Evolutionary conservation across 1,284 basidiomycete species (phyloP).

Genomic region (Rhodotorula sp.): DNA sequence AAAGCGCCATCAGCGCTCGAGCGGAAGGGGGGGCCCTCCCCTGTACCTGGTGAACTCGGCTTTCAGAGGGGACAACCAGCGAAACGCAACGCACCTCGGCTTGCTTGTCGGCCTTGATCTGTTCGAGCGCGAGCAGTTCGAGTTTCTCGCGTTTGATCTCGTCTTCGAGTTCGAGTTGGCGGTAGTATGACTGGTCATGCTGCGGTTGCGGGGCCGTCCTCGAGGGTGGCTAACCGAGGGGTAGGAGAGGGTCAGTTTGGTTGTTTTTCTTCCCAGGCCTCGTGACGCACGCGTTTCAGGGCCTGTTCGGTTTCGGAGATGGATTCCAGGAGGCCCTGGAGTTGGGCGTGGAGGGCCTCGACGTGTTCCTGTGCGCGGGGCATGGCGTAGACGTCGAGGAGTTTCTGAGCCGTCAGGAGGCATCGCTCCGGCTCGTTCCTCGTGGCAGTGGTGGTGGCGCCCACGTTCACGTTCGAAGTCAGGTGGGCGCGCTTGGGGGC

Average conservation of each 20-base stretch:
- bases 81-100: constrained; percentile 33
- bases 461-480: constrained; percentile 27
- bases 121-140: constrained; percentile 42
- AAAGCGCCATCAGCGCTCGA: too few relatives aligned
- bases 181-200: constrained; percentile 29
- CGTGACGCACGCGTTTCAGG: constrained; percentile 28
- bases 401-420: constrained; percentile 36
- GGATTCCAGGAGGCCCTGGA: constrained; percentile 38
- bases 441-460: neutral
- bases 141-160: constrained; percentile 43
- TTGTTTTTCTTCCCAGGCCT: too few relatives aligned
- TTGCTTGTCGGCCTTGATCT: constrained; percentile 38
- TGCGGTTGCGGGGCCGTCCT: constrained; percentile 5
- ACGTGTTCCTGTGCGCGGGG: constrained; percentile 43
- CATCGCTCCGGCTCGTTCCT: constrained; percentile 35
- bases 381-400: constrained; percentile 41
- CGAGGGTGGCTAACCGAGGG: constrained; percentile 10
- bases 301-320: constrained; percentile 39
- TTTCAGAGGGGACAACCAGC: too few relatives aligned
- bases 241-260: neutral
- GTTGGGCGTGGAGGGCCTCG: constrained; percentile 38
- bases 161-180: constrained; percentile 38
- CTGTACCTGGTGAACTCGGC: too few relatives aligned
- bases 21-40: too few relatives aligned
- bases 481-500: constrained; percentile 25